Percentiles rank a stretch among this genome's conserved stretches.
Evolutionary conservation across 257 asterid species (phyloP).

Genomic region (Nicotiana noctiflora): DNA sequence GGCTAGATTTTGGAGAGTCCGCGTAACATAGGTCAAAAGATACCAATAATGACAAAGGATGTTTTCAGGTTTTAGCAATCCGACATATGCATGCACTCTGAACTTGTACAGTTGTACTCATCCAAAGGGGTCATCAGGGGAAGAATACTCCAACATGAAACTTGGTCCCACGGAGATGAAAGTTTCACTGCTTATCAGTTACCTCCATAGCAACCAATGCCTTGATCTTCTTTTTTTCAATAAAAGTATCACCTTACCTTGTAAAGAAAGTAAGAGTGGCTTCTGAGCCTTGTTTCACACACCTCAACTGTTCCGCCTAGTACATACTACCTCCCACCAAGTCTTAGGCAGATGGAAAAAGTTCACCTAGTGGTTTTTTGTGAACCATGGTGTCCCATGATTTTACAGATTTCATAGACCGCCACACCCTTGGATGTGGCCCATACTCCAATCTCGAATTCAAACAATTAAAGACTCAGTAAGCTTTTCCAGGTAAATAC

Average conservation of each 20-base stretch:
- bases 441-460: background rate
- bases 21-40: no score
- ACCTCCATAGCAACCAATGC: background rate
- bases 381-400: background rate
- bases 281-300: background rate
- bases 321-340: background rate
- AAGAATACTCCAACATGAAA: background rate
- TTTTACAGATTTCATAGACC: background rate
- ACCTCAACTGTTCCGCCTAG: background rate
- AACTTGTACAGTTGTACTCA: background rate
- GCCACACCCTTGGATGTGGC: background rate
- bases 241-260: background rate
- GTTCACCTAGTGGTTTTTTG: background rate
- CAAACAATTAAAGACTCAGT: background rate
- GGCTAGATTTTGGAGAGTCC: no score
- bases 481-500: background rate
- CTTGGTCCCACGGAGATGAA: background rate
- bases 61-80: background rate
- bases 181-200: background rate
- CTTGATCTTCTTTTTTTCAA: background rate
- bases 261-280: background rate
- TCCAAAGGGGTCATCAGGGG: background rate
- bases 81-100: background rate
- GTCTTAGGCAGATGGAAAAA: background rate
- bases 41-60: background rate